Evolutionary conservation across 345 rosid species (phyloP).

Genomic region (Punica granatum): DNA sequence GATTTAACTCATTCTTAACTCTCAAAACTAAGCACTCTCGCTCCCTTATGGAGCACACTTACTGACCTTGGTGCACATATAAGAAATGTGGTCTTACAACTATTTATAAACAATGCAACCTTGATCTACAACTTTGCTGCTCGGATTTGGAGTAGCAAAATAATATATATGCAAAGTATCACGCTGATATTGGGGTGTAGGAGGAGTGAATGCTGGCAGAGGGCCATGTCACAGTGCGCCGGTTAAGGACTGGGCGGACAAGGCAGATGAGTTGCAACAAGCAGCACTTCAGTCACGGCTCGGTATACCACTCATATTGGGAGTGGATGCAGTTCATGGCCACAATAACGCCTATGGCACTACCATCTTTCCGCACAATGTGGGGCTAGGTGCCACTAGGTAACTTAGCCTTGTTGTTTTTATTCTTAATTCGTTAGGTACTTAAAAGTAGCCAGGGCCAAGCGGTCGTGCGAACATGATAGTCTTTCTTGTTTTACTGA

Average conservation of each 20-base stretch:
- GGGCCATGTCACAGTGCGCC: slow-evolving; percentile 15
- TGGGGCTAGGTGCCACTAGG: slow-evolving; percentile 59
- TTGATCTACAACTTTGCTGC: no score
- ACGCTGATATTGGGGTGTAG: neutral
- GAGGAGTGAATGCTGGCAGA: neutral
- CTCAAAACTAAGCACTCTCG: no score
- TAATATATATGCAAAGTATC: neutral
- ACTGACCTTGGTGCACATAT: no score
- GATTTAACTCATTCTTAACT: no score
- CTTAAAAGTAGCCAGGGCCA: no score
- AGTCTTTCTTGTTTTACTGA: neutral
- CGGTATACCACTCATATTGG: slow-evolving; percentile 53
- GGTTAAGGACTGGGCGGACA: slow-evolving; percentile 25
- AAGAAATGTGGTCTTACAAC: no score
- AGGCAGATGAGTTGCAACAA: slow-evolving; percentile 34
- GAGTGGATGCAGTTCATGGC: neutral
- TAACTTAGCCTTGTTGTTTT: neutral
- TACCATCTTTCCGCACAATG: slow-evolving; percentile 30
- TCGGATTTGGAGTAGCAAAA: no score
- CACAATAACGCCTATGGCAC: neutral
- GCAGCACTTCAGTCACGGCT: slow-evolving; percentile 48
- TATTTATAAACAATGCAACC: no score
- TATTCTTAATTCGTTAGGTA: no score
- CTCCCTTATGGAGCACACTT: no score
- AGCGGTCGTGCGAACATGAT: neutral